Base-by-base conservation (phyloP, 2,329 filamentous ascomycete species). In the Curvularia spicifera region DNA sequence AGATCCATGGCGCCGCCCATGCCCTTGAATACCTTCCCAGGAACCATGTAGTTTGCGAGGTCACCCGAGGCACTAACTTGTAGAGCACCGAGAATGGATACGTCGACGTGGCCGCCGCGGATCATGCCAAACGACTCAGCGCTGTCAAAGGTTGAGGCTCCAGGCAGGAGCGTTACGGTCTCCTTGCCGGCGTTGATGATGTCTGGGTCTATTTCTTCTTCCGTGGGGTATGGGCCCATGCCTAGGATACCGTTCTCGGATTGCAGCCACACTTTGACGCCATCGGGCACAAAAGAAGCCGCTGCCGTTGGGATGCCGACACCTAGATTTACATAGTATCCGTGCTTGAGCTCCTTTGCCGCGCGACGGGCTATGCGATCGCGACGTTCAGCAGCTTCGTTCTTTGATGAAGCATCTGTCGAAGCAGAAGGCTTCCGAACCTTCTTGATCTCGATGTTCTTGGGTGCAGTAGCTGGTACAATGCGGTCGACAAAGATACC, bases 41-140 rank as follows among this genome's bases (percentile, higher is more conserved):
- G 92, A 61, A 96, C 81, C 90, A 95, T 96, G 86, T 91, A 96
- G 82, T 96, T 96, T 57, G 93, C 93, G 50, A 97, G 82, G 73
- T 96, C 92, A 64, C 91, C 91, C 31, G 80, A 85, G 52, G 87
- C 88, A 72, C 85, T 90, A 65, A 96, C 92, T 79, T 97, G 92
- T 87, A 97, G 93, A 35, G 91, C 92, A 49, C 92, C 92, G 33
- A 97, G 84, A 69, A 97, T 96, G 18, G 91, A 95, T 70, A 97
- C 83, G 79, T 96, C 87, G 77, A 97, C 89, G 59, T 91, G 86
- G 24, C 92, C 92, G 70, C 89, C 89, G 69, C 93, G 88, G 78
- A 97, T 96, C 92, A 96, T 96, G 73, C 91, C 92, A 73, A 97
- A 96, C 68, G 89, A 92, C 80, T 96, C 92, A 71, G 94, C 91